Percentiles rank a stretch among this genome's conserved stretches.
phyloP scores from a whole-genome alignment of 2,329 filamentous ascomycete genomes.

The Blumeria graminis region DNA sequence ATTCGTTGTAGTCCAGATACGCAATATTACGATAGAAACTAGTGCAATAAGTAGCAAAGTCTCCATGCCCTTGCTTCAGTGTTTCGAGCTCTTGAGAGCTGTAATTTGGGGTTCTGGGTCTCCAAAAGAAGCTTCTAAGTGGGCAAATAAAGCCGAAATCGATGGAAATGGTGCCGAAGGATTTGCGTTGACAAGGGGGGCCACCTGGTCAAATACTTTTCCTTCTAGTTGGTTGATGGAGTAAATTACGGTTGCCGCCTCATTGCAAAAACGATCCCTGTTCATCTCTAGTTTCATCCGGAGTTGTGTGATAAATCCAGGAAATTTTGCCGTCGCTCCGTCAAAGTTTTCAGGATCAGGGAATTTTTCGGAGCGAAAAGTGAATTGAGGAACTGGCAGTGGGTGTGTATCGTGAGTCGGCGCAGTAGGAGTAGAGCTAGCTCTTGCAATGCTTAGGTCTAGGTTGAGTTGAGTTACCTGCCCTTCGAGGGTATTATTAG shows the following conservation, averaged over 20 bases:
- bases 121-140: background rate
- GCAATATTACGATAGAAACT: background rate
- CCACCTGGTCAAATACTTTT: background rate
- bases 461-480: background rate
- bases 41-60: background rate
- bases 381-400: background rate
- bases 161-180: background rate
- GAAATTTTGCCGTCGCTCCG: background rate
- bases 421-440: background rate
- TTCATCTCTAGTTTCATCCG: background rate
- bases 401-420: too few relatives aligned
- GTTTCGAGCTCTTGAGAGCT: background rate
- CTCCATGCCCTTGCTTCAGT: background rate
- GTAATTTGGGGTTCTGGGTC: background rate
- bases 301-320: background rate
- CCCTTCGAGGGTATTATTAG: background rate
- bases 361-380: background rate
- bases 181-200: background rate
- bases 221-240: background rate
- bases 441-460: background rate
- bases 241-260: background rate
- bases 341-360: background rate
- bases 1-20: background rate
- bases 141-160: background rate
- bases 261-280: background rate